These are phyloP conservation scores for Fagopyrum esculentum DNA, from an alignment of 148 eudicot species.

Conservation along the genomic window DNA sequence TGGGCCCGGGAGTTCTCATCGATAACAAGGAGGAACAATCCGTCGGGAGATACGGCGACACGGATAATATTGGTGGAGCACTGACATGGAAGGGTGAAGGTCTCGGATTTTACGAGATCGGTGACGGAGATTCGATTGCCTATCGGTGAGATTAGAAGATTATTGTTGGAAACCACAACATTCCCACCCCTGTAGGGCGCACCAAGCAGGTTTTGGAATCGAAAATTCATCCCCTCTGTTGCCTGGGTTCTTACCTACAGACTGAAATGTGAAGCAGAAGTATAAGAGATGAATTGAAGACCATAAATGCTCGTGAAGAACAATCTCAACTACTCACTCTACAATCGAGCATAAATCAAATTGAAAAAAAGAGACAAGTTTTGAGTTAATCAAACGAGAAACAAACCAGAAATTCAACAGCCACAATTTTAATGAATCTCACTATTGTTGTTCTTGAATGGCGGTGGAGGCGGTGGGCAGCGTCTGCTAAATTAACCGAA, in stretches of 20 bases:
- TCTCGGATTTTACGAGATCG: conserved; percentile 69
- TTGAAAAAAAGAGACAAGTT: no score
- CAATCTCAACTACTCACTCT: no score
- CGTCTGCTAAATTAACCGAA: no score
- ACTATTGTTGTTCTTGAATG: no score
- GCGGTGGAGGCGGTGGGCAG: no score
- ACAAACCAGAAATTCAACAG: no score
- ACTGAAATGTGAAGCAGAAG: no score
- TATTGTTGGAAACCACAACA: conserved; percentile 52
- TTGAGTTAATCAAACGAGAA: no score
- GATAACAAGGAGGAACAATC: conserved; percentile 57
- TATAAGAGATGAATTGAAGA: no score
- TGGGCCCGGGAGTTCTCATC: conserved; percentile 79
- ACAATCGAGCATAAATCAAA: no score
- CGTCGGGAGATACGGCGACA: conserved; percentile 75
- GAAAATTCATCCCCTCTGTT: conserved; percentile 51
- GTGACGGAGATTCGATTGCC: conserved; percentile 87
- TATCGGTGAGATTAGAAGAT: conserved; percentile 54
- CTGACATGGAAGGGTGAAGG: conserved; percentile 69
- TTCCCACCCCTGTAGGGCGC: conserved; percentile 96
- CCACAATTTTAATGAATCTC: no score
- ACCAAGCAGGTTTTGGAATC: conserved; percentile 86
- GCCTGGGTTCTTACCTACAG: background rate
- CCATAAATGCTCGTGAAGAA: no score
- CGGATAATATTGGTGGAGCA: conserved; percentile 62